These are phyloP conservation scores for Piedraia hortae DNA, from an alignment of 2,329 filamentous ascomycete species.

Conservation along the genomic window DNA sequence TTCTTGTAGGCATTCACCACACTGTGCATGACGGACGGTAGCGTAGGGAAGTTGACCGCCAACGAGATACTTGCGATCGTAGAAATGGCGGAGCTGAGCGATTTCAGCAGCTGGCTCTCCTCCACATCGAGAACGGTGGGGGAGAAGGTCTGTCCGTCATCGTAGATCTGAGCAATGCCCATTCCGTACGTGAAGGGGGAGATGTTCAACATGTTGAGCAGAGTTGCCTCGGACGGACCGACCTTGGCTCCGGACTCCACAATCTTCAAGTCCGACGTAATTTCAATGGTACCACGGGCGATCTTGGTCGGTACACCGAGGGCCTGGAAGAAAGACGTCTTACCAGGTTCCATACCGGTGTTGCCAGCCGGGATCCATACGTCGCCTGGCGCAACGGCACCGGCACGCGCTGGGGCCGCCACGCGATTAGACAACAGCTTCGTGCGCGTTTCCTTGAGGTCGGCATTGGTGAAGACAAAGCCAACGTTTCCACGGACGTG, in stretches of 20 bases:
- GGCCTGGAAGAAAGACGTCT: slow-evolving; percentile 99
- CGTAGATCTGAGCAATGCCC: slow-evolving; percentile 88
- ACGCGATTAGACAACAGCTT: slow-evolving; percentile 94
- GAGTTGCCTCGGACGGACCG: slow-evolving; percentile 91
- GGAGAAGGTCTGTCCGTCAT: slow-evolving; percentile 81
- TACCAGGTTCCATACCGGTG: slow-evolving; percentile 99
- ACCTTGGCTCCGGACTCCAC: slow-evolving; percentile 82
- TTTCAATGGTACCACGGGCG: slow-evolving; percentile 99
- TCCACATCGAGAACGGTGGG: slow-evolving; percentile 70
- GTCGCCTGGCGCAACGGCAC: slow-evolving; percentile 78
- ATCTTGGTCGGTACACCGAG: slow-evolving; percentile 99
- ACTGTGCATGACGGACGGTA: slow-evolving; percentile 89
- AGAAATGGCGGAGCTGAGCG: slow-evolving; percentile 53
- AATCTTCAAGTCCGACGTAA: slow-evolving; percentile 91
- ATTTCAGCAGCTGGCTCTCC: slow-evolving; percentile 74
- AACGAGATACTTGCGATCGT: slow-evolving; percentile 79
- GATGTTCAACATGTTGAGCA: slow-evolving; percentile 99
- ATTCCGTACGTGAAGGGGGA: slow-evolving; percentile 99
- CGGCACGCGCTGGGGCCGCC: slow-evolving; percentile 88
- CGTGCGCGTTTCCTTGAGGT: slow-evolving; percentile 77
- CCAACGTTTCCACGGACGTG: slow-evolving; percentile 94
- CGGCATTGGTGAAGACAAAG: slow-evolving; percentile 97
- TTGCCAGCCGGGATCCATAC: slow-evolving; percentile 94
- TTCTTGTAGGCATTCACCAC: slow-evolving; percentile 98
- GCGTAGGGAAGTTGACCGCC: slow-evolving; percentile 76